Base-by-base conservation (phyloP, 352 stramenopile genomes). In the Globisporangium echinulatum region DNA sequence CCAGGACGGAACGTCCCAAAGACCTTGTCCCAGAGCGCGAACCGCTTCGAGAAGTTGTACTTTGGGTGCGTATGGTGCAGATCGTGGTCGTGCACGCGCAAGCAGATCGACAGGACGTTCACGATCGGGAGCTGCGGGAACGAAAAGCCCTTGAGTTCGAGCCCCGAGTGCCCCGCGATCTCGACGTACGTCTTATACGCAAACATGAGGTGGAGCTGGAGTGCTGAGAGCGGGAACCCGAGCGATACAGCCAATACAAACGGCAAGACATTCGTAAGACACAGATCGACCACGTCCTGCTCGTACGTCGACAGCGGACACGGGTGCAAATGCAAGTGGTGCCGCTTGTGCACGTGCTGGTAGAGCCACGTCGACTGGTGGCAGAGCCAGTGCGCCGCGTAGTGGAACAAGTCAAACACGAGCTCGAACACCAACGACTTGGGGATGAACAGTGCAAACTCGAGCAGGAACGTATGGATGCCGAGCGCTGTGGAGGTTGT, bases 171-270 rank as follows among this genome's bases (percentile, higher is more conserved):
- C 14, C 87, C 85, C 1, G 87, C 87, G 37, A 94, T 76, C 60
- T 96, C 87, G 39, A 96, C 84, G 70, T 94, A 96, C 52, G 85
- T 85, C 69, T 94, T 95, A 79, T 96, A 96, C 15, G 84, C 80
- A 64, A 93, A 84, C 15, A 96, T 59, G 46, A 96, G 54, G 9
- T 92, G 73, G 8, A 92, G 56, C 52, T 94, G 82, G n/a, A 79
- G 48, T 19, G 54, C 39, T 2, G 82, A 82, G 52, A 94, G 72
- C 7, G 68, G 48, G 13, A 77, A 71, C 9, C 68, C 71, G 40
- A 91, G 19, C 9, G 54, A 61, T n/a, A 66, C 70, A 3, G 85
- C 77, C 7, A 83, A 8, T 36, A 77, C 64, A 42, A 91, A 87
- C 17, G 87, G 87, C 25, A 92, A 40, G 1, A 90, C 71, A 61